A percentile compares a stretch with the other conserved stretches of the same genome.
phyloP scores from a whole-genome alignment of 768 basidiomycete species.

The Mycena venus region DNA sequence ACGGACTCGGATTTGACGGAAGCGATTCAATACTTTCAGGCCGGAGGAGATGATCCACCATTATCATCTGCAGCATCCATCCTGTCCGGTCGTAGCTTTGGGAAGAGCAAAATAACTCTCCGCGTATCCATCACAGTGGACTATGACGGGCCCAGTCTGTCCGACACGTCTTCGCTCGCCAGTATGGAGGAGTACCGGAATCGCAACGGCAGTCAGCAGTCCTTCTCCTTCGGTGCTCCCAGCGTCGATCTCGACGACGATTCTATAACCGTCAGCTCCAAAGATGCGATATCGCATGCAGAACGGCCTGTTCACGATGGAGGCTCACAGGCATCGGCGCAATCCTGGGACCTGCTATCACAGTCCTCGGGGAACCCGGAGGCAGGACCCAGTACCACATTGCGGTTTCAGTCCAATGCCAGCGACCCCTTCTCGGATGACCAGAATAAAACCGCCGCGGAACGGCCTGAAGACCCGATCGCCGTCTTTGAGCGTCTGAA shows the following conservation, averaged over 20 bases:
- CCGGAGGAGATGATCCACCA: conserved; percentile 79
- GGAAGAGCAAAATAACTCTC: conserved; percentile 80
- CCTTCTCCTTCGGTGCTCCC: conserved; percentile 62
- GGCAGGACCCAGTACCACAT: conserved; percentile 31
- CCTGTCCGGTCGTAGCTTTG: conserved; percentile 77
- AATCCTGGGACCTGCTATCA: conserved; percentile 34
- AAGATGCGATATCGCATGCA: conserved; percentile 58
- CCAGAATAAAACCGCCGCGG: conserved; percentile 39
- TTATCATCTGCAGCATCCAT: conserved; percentile 81
- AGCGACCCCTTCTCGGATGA: conserved; percentile 47
- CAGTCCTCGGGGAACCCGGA: conserved; percentile 19
- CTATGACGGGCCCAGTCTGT: conserved; percentile 92
- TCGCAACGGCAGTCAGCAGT: conserved; percentile 70
- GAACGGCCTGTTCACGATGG: conserved; percentile 11
- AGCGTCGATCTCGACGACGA: conserved; percentile 74
- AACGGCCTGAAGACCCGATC: conserved; percentile 56
- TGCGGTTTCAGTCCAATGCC: conserved; percentile 21
- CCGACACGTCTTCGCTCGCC: conserved; percentile 86
- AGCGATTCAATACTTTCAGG: conserved; percentile 89
- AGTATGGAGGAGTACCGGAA: conserved; percentile 81
- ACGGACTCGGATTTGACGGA: conserved; percentile 85
- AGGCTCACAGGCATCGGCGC: conserved; percentile 20
- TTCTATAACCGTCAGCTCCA: conserved; percentile 81
- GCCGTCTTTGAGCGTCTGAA: conserved; percentile 71
- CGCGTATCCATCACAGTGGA: conserved; percentile 85